Base-by-base conservation (phyloP, 2,329 filamentous ascomycete species). In the Akanthomyces uredinophilus region DNA sequence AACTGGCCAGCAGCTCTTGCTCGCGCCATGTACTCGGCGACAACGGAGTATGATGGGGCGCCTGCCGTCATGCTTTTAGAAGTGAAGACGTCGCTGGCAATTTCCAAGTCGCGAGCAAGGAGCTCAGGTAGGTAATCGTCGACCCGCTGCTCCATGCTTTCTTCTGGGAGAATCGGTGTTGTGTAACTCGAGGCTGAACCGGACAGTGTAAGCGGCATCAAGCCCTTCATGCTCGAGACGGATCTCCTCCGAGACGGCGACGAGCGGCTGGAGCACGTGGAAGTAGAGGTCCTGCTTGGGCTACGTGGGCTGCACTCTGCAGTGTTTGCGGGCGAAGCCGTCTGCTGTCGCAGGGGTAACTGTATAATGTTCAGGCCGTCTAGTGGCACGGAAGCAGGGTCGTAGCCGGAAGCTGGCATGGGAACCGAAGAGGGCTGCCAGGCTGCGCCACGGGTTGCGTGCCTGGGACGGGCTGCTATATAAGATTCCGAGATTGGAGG, bases 11-110 rank as follows among this genome's bases (percentile, higher is more conserved):
- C 58, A 4, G 60, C 65, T 29, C 66, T 64, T 41, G 51, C 59
- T 35, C 62, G 64, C 22, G 54, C 63, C 39, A 65, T 65, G 57
- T 73, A 71, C 6, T 71, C 69, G 18, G 68, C 69, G 5, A 73
- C 73, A 18, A 80, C 68, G 3, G 70, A 68, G 41, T 70, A 70
- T 13, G 72, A 70, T 1, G 83, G 83, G 10, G 74, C 68, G 10
- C 83, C 83, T 24, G 82, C 78, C 6, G 82, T 83, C 77, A 85
- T 79, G 62, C 78, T 79, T 68, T 74, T 81, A 16, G 81, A 76
- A 29, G 72, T 72, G 61, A 85, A 85, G 29, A 83, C 68, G 11
- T 74, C 71, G 56, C 74, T 74, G 20, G 80, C 83, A 24, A 75
- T 68, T 67, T 83, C 79, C 51, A 86, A 72, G 65, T 86, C 82